These are phyloP conservation scores for Sechiopsis laciniata DNA, from an alignment of 306 rosid species.

Conservation along the genomic window DNA sequence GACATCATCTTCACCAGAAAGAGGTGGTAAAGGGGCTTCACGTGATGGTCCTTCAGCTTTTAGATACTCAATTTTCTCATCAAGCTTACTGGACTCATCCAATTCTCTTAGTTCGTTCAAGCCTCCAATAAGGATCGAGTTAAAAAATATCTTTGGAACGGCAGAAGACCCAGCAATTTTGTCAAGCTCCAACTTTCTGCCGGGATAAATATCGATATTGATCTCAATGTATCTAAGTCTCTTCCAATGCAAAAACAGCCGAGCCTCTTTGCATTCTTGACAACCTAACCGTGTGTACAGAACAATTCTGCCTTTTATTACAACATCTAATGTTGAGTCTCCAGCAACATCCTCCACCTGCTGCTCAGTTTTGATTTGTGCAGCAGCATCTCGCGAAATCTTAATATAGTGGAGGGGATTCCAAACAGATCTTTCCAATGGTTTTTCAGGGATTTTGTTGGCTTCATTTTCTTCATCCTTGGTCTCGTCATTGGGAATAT, in stretches of 20 bases:
- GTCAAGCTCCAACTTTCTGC: slow-evolving; percentile 69
- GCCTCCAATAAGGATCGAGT: slow-evolving; percentile 73
- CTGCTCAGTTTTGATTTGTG: slow-evolving; percentile 36
- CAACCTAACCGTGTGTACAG: slow-evolving; percentile 73
- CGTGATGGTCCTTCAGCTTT: slow-evolving; percentile 53
- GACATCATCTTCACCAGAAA: slow-evolving; percentile 79
- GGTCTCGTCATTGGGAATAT: slow-evolving; percentile 31
- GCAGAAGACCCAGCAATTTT: slow-evolving; percentile 58
- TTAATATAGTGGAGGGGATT: slow-evolving; percentile 63
- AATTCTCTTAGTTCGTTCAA: slow-evolving; percentile 52
- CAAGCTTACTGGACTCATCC: slow-evolving; percentile 60
- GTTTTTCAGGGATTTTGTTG: slow-evolving; percentile 45
- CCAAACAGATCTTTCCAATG: slow-evolving; percentile 50
- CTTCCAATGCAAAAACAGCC: slow-evolving; percentile 55
- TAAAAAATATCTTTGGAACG: slow-evolving; percentile 79
- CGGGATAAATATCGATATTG: slow-evolving; percentile 67
- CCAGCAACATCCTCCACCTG: slow-evolving; percentile 31
- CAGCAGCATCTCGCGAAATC: slow-evolving; percentile 39
- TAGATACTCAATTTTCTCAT: slow-evolving; percentile 74
- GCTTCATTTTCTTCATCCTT: slow-evolving; percentile 36
- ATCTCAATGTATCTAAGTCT: slow-evolving; percentile 72
- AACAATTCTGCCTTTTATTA: slow-evolving; percentile 68
- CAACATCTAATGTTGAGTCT: slow-evolving; percentile 30
- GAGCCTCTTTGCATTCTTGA: slow-evolving; percentile 58
- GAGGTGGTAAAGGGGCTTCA: slow-evolving; percentile 70